A percentile compares a stretch with the other conserved stretches of the same genome.
These are phyloP conservation scores for Wallacemonas sp. DNA, from an alignment of 208 protist genomes.

Conservation along the genomic window DNA sequence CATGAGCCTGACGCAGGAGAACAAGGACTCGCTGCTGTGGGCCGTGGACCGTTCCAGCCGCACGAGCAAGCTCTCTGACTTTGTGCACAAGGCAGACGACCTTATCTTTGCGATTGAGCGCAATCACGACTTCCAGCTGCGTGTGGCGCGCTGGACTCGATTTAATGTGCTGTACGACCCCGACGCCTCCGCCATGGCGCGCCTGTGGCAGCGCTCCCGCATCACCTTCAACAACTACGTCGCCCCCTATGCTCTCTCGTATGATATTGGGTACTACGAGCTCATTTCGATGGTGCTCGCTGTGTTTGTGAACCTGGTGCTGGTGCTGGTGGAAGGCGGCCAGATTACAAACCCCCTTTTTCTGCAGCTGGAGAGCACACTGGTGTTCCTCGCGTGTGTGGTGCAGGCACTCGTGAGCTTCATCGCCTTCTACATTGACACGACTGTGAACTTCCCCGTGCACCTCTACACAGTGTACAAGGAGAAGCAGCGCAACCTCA, in stretches of 20 bases:
- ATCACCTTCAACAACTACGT: constrained; percentile 58
- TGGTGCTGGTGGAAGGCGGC: constrained; percentile 47
- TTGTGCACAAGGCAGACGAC: constrained; percentile 77
- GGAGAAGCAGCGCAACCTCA: constrained; percentile 48
- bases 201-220: constrained; percentile 22
- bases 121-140: constrained; percentile 44
- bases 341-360: not conserved
- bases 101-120: constrained; percentile 85
- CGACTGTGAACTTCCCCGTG: constrained; percentile 55
- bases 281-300: constrained; percentile 54
- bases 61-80: constrained; percentile 75
- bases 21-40: constrained; percentile 74
- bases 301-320: constrained; percentile 51
- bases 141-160: constrained; percentile 46
- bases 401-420: constrained; percentile 52
- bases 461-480: constrained; percentile 61
- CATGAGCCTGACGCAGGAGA: constrained; percentile 55
- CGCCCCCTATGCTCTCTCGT: constrained; percentile 42
- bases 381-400: constrained; percentile 32
- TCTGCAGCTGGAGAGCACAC: not conserved
- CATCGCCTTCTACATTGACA: constrained; percentile 45
- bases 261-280: constrained; percentile 57
- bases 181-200: not conserved
- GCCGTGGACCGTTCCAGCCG: constrained; percentile 72
- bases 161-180: constrained; percentile 25